Evolutionary conservation across 1,284 basidiomycete species (phyloP).

Genomic region (Gomphus bonarii): DNA sequence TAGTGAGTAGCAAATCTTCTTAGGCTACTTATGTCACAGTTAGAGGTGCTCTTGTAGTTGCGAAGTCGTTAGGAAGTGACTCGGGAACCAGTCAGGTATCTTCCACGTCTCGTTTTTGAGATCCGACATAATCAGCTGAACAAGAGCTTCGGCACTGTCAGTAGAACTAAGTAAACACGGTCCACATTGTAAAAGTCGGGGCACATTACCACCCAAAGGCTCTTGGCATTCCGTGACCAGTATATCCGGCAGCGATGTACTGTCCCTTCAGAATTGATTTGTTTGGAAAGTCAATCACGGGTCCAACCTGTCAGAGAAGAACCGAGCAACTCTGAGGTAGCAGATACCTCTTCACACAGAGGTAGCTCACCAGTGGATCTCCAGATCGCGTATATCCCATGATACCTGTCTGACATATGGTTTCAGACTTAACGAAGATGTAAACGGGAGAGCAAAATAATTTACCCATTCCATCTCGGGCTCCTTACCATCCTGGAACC

Average conservation of each 20-base stretch:
- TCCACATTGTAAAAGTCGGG: neutral
- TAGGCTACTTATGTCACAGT: neutral
- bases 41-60: neutral
- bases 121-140: constrained; percentile 4
- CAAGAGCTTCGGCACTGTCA: constrained; percentile 9
- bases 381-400: constrained; percentile 62
- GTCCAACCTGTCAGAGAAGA: constrained; percentile 45
- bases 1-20: too few relatives aligned
- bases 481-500: constrained; percentile 33
- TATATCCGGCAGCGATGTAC: constrained; percentile 69
- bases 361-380: constrained; percentile 56
- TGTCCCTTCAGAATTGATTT: constrained; percentile 36
- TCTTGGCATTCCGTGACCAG: constrained; percentile 76
- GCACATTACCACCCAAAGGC: constrained; percentile 51
- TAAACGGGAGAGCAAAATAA: neutral
- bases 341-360: neutral
- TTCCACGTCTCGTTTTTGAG: constrained; percentile 2
- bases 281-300: constrained; percentile 30
- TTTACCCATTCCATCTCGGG: constrained; percentile 70
- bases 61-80: constrained; percentile 3
- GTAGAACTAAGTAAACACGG: neutral
- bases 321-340: too few relatives aligned
- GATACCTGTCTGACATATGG: constrained; percentile 55
- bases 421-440: constrained; percentile 4
- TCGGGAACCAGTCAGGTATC: constrained; percentile 6